A percentile compares a stretch with the other conserved stretches of the same genome.
These are phyloP conservation scores for Lodderomyces pseudojiufengensis DNA, from an alignment of 1,139 yeast genomes.

Conservation along the genomic window DNA sequence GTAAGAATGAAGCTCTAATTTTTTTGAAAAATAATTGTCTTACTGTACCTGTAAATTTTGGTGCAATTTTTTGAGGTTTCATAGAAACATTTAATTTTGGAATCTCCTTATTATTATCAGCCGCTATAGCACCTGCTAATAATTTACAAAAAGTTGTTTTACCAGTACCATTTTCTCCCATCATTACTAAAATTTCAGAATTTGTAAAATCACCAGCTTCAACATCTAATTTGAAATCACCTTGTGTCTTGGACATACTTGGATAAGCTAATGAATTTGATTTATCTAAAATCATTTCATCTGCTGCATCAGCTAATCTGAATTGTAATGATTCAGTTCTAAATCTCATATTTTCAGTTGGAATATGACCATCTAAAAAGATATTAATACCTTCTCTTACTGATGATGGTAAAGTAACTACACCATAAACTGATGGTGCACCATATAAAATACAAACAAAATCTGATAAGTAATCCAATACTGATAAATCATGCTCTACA, in stretches of 20 bases:
- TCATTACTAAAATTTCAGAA: constrained; percentile 96
- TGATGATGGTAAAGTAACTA: constrained; percentile 90
- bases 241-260: constrained; percentile 83
- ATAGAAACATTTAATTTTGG: constrained; percentile 90
- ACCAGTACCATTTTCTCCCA: constrained; percentile 99
- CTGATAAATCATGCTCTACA: constrained; percentile 98
- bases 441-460: constrained; percentile 95
- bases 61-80: constrained; percentile 99
- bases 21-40: constrained; percentile 96
- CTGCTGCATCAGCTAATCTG: constrained; percentile 90
- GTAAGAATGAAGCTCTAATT: constrained; percentile 89
- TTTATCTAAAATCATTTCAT: constrained; percentile 71
- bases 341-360: constrained; percentile 94
- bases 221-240: constrained; percentile 83
- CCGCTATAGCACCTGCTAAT: constrained; percentile 86
- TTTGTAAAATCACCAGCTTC: constrained; percentile 90
- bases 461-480: constrained; percentile 92
- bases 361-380: constrained; percentile 96
- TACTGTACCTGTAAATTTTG: constrained; percentile 97
- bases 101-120: constrained; percentile 74
- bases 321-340: constrained; percentile 94
- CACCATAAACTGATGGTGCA: constrained; percentile 97
- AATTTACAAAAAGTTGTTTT: constrained; percentile 95
- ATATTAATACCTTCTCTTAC: constrained; percentile 99
- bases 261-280: constrained; percentile 78